Conservation (phyloP, 306 rosid genomes). For the Calophaca sinica region DNA sequence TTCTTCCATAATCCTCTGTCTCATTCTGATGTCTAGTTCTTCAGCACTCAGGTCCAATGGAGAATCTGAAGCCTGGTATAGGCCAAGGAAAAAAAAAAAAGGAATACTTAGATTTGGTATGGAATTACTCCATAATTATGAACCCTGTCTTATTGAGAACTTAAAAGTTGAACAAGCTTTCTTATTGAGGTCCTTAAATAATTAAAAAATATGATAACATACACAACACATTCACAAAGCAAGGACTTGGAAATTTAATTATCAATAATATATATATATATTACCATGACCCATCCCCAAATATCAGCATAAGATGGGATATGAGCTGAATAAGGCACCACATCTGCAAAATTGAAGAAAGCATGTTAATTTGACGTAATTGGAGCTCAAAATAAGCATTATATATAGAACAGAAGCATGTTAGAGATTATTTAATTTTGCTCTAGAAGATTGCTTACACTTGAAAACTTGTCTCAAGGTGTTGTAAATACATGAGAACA, state of each 20-base stretch:
- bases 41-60: conserved; percentile 71
- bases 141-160: no score
- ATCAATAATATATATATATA: conserved; percentile 8
- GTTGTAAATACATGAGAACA: conserved; percentile 92
- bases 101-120: background rate
- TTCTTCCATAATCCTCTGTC: conserved; percentile 76
- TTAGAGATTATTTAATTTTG: background rate
- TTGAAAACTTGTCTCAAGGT: conserved; percentile 90
- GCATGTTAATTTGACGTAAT: conserved; percentile 21
- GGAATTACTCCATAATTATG: background rate
- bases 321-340: conserved; percentile 95
- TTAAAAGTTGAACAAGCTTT: no score
- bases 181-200: no score
- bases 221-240: conserved; percentile 16
- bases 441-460: conserved; percentile 58
- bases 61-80: conserved; percentile 77
- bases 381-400: background rate
- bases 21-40: conserved; percentile 79
- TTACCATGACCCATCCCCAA: conserved; percentile 99
- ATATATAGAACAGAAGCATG: background rate
- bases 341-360: conserved; percentile 64
- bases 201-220: background rate
- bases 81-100: background rate
- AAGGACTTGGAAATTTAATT: conserved; percentile 1
- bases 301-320: conserved; percentile 96